Conservation (phyloP, 192 early-diverging fungal species). For the Mortierella alpina region DNA sequence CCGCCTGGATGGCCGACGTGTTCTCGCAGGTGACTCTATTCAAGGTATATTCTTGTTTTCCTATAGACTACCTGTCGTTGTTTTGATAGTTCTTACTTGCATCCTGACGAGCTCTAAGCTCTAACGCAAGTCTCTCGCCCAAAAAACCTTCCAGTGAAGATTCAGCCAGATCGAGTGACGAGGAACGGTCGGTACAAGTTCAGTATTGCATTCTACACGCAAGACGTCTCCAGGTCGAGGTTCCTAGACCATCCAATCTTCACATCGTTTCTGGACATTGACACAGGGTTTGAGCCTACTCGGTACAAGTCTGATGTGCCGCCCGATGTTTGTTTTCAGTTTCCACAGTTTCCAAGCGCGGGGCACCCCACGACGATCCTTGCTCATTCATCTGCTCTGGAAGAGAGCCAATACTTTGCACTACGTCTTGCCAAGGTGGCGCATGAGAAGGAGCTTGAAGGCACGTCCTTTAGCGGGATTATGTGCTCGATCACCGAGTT, state of each 20-base stretch:
- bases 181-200: constrained; percentile 35
- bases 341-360: not conserved
- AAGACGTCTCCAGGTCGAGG: constrained; percentile 10
- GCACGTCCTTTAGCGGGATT: not conserved
- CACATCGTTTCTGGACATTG: constrained; percentile 21
- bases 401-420: constrained; percentile 13
- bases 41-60: constrained; percentile 11
- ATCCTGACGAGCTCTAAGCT: too few relatives aligned
- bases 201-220: constrained; percentile 25
- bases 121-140: not conserved
- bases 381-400: constrained; percentile 23
- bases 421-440: constrained; percentile 9
- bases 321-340: constrained; percentile 27
- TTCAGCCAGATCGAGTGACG: constrained; percentile 17
- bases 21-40: constrained; percentile 16
- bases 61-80: too few relatives aligned
- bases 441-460: not conserved
- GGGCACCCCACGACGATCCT: constrained; percentile 1
- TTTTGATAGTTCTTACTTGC: not conserved
- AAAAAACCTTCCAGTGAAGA: constrained; percentile 8
- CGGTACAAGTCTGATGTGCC: not conserved
- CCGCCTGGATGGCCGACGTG: constrained; percentile 11
- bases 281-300: constrained; percentile 21
- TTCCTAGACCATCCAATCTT: constrained; percentile 8
- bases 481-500: constrained; percentile 27